Base-by-base conservation (phyloP, 331 rosid genomes). In the Rosa hybrid region DNA sequence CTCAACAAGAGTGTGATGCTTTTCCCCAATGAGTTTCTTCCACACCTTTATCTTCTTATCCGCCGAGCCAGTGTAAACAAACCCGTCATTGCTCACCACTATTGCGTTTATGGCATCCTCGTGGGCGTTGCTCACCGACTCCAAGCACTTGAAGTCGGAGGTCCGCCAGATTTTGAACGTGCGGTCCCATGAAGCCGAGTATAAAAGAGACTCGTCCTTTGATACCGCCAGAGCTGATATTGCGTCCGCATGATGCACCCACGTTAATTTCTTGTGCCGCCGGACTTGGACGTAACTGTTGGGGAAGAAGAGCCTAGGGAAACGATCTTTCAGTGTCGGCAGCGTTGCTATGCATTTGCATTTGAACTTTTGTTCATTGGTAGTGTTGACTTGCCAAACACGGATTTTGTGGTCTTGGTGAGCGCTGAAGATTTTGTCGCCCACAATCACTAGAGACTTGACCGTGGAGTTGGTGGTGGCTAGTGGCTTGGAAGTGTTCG, bases 111-210 rank as follows among this genome's bases (percentile, higher is more conserved):
- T 89, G 7, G 99, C 99, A 48, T 96, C 99, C 6, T 90, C 94
- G 21, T 96, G 99, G 0, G 99, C 98, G 59, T 90, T 80, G 12
- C 70, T 59, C 11, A 96, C 81, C 0, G 98, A 93, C 64, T 93
- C 97, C 81, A 96, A 78, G 67, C 99, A 96, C 21, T 88, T 83
- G 82, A 87, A 96, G 72, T 93, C 98, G 12, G 83, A 68, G 7
- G 86, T 85, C 13, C 90, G 45, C 99, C 99, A 96, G 8, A 93
- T 74, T 83, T 96, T 96, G 80, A 96, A 82, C 1, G 92, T 76
- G 8, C 99, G 84, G 75, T 96, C 99, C 98, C 98, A 96, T 0
- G 99, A 96, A 16, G 89, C 98, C 0, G 99, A 96, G 77, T 91
- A 96, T 39, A 93, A 81, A 25, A 93, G 76, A 39, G 88, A 84